phyloP scores from a whole-genome alignment of 2,329 filamentous ascomycete genomes.

The Trichoderma pleuroti region DNA sequence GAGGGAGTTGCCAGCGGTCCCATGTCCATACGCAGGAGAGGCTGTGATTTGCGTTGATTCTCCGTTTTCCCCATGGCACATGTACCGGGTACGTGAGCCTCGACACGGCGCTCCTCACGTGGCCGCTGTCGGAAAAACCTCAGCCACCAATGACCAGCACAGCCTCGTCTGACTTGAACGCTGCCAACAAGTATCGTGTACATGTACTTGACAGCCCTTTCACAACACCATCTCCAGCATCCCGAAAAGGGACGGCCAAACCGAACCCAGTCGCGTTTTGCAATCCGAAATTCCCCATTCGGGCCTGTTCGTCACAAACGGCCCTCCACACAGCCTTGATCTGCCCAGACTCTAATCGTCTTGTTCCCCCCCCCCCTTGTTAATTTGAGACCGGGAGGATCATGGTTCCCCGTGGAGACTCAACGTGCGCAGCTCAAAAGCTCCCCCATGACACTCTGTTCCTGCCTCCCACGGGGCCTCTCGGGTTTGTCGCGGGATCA shows the following conservation, averaged over 20 bases:
- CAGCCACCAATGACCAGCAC: not conserved
- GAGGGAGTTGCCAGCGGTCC: not conserved
- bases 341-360: not conserved
- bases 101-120: not conserved
- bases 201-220: not conserved
- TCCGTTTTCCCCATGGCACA: not conserved
- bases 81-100: not conserved
- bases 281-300: not conserved
- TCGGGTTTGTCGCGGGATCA: conserved; percentile 9
- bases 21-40: not conserved
- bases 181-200: not conserved
- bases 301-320: not conserved
- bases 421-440: not conserved
- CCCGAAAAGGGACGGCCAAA: not conserved
- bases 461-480: not conserved
- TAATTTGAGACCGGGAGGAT: conserved; percentile 11
- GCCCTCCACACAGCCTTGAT: not conserved
- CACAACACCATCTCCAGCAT: not conserved
- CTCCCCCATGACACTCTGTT: not conserved
- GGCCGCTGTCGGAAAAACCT: not conserved
- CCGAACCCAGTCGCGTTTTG: not conserved
- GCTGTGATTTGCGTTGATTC: not conserved
- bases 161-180: not conserved
- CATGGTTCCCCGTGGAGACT: not conserved
- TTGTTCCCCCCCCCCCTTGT: not conserved